Evolutionary conservation across 23 red algal species (phyloP), one percentile per base, ranked within the genome.

Genomic region (Gracilaria domingensis): DNA sequence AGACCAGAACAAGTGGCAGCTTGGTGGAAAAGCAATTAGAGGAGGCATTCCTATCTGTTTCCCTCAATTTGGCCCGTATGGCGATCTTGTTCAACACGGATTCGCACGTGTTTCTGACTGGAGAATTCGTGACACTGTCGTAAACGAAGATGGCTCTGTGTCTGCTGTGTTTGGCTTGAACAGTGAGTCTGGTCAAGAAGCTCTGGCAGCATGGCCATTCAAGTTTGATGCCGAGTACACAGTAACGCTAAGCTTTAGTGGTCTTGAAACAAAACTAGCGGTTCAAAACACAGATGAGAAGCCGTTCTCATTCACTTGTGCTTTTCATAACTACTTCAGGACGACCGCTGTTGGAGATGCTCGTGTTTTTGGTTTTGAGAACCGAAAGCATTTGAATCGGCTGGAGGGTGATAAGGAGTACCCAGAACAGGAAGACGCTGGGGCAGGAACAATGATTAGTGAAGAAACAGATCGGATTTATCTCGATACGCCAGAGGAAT

Each of bases 51-150:
- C 97, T 6, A 88, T 99, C 18, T 99, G 97, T 85, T 99, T 96
- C 77, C 97, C 97, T 12, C 97, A 99, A 94, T 99, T 99, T 93
- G 97, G 97, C 18, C 89, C 83, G 29, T 86, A 95, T 76, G 97
- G 97, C 12, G 60, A 82, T 24, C 91, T 99, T 6, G 88, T 89
- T 23, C 87, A 95, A 71, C 97, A 99, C 57, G 97, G 97, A 16
- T 99, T 99, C 95, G 97, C 97, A 24, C 90, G 97, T 17, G 81
- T 87, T 23, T 88, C 86, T 25, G 72, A 86, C 38, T 99, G 97
- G 97, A 64, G 93, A 28, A 88, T 99, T 88, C 55, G 72, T 38
- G 56, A 21, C 45, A 94, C 87, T 34, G 56, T 60, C 9, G 90
- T 83, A 17, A 58, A 74, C 33, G 91, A 94, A 50, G 91, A 99